Conservation (phyloP, 1,284 basidiomycete genomes). For the Thecaphora thlaspeos region DNA sequence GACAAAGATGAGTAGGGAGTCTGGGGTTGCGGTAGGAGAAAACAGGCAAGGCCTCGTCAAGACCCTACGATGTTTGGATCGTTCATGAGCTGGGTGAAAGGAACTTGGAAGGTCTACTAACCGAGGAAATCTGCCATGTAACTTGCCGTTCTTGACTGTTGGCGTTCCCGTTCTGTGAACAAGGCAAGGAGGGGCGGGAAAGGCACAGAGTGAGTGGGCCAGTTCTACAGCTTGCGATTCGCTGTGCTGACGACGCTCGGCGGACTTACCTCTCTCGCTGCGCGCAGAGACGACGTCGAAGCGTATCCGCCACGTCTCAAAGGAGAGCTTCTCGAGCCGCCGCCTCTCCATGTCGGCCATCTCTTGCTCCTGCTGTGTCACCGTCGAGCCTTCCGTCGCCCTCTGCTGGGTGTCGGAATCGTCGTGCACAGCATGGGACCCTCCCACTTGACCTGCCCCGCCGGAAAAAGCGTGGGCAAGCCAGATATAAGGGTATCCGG, state of each 20-base stretch:
- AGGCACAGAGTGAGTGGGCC: neutral
- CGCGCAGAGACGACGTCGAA: conserved; percentile 2
- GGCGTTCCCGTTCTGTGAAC: neutral
- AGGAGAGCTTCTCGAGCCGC: conserved; percentile 1
- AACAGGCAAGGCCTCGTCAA: neutral
- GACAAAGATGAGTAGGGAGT: conserved; percentile 8
- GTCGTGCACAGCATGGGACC: no score
- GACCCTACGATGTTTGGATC: no score
- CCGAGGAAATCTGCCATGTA: neutral
- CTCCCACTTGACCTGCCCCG: conserved; percentile 13
- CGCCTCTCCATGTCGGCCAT: neutral
- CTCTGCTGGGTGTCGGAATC: neutral
- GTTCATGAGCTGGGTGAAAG: neutral
- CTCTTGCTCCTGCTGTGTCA: neutral
- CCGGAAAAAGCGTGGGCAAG: conserved; percentile 25
- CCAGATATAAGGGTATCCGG: conserved; percentile 21
- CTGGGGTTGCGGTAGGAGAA: no score
- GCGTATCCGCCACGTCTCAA: conserved; percentile 14
- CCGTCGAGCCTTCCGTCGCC: neutral
- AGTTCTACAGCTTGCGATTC: neutral
- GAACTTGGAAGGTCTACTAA: neutral
- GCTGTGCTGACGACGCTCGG: no score
- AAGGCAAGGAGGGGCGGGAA: no score
- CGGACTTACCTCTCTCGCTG: neutral
- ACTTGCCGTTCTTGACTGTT: neutral